A percentile compares a stretch with the other conserved stretches of the same genome.
Conservation (phyloP, 306 rosid genomes). For the Mimosa pudica region DNA sequence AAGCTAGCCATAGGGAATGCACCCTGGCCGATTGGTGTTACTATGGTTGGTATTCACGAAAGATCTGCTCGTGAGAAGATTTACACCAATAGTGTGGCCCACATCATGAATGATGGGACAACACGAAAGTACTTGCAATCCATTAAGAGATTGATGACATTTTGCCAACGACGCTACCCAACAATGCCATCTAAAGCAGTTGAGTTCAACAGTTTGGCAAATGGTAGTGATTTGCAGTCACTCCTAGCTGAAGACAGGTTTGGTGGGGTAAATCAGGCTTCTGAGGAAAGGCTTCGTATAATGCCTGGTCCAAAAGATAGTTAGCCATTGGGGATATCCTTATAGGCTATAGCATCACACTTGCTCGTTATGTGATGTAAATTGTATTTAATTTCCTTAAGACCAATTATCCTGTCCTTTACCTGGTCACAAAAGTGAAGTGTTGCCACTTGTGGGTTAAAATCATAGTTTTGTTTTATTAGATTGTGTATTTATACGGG, state of each 20-base stretch:
- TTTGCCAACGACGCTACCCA: slow-evolving; percentile 95
- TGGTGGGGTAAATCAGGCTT: slow-evolving; percentile 48
- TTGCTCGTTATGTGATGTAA: slow-evolving; percentile 11
- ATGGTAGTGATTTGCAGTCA: slow-evolving; percentile 97
- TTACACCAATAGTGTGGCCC: slow-evolving; percentile 98
- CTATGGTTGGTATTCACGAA: slow-evolving; percentile 99
- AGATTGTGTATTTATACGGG: neutral
- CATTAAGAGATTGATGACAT: slow-evolving; percentile 89
- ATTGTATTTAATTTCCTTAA: neutral
- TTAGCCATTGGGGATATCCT: slow-evolving; percentile 30
- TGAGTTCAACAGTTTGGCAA: slow-evolving; percentile 96
- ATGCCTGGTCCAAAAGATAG: slow-evolving; percentile 74
- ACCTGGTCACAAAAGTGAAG: no score
- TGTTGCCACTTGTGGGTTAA: neutral
- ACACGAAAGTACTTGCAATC: slow-evolving; percentile 96
- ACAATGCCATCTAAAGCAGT: slow-evolving; percentile 98
- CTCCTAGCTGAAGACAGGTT: slow-evolving; percentile 81
- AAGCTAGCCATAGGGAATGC: slow-evolving; percentile 97
- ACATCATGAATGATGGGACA: slow-evolving; percentile 96
- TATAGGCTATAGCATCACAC: neutral
- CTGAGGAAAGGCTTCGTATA: slow-evolving; percentile 74
- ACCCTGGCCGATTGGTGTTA: slow-evolving; percentile 99
- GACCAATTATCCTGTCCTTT: neutral
- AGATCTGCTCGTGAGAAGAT: slow-evolving; percentile 99
- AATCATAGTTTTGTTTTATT: neutral